Evolutionary conservation across 495 filamentous ascomycete species (phyloP).

Genomic region (Annulohypoxylon nitens): DNA sequence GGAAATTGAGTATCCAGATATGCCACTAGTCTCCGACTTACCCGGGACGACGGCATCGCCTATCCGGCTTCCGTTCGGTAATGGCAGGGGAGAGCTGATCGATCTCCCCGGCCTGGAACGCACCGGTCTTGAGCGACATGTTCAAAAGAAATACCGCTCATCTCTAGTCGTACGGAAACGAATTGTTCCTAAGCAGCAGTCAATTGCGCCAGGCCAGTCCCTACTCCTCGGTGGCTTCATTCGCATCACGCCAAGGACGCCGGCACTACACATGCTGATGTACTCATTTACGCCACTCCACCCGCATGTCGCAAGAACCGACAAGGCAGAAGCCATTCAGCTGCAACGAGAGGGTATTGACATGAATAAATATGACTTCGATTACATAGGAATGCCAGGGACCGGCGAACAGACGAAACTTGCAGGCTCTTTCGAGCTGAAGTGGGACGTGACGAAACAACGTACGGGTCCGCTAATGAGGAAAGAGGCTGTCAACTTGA

Average conservation of each 20-base stretch:
- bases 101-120: slow-evolving; percentile 90
- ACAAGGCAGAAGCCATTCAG: slow-evolving; percentile 80
- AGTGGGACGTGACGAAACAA: slow-evolving; percentile 82
- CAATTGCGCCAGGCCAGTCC: slow-evolving; percentile 82
- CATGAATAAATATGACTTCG: slow-evolving; percentile 51
- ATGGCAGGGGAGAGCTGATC: slow-evolving; percentile 89
- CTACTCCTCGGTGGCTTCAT: slow-evolving; percentile 90
- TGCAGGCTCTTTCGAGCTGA: slow-evolving; percentile 80
- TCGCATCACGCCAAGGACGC: slow-evolving; percentile 81
- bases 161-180: slow-evolving; percentile 82
- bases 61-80: slow-evolving; percentile 88
- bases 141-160: slow-evolving; percentile 71
- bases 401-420: slow-evolving; percentile 68
- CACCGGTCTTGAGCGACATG: slow-evolving; percentile 74
- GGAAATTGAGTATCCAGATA: slow-evolving; percentile 79
- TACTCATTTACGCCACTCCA: slow-evolving; percentile 83
- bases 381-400: slow-evolving; percentile 69
- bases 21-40: slow-evolving; percentile 86
- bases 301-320: slow-evolving; percentile 79
- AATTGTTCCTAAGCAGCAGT: slow-evolving; percentile 73
- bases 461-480: slow-evolving; percentile 72
- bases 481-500: slow-evolving; percentile 64
- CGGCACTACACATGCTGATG: slow-evolving; percentile 72
- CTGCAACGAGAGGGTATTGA: slow-evolving; percentile 65
- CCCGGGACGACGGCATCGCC: slow-evolving; percentile 96